Percentiles rank a stretch among this genome's conserved stretches.
phyloP scores from a whole-genome alignment of 306 rosid species.

The Cicer pinnatifidum region DNA sequence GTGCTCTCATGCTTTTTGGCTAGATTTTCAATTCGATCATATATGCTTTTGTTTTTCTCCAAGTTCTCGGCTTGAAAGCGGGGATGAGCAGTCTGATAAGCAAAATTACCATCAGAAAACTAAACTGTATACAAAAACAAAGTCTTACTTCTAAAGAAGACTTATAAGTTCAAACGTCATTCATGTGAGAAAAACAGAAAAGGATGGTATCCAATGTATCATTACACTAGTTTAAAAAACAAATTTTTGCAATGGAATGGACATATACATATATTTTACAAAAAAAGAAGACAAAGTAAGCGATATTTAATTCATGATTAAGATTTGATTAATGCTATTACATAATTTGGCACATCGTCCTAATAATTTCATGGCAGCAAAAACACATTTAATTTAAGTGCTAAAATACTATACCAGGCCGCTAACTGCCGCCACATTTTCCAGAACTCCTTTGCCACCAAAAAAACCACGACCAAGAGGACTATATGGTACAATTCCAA shows the following conservation, averaged over 20 bases:
- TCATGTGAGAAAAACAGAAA: background rate
- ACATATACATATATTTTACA: background rate
- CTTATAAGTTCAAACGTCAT: background rate
- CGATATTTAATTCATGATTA: background rate
- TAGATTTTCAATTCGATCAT: slow-evolving; percentile 55
- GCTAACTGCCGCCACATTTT: slow-evolving; percentile 52
- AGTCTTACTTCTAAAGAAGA: background rate
- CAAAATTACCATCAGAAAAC: slow-evolving; percentile 14
- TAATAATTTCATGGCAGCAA: background rate
- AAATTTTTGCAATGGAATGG: background rate
- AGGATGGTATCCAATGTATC: background rate
- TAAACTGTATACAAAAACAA: background rate
- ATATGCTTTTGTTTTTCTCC: slow-evolving; percentile 58
- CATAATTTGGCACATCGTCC: background rate
- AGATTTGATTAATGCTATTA: background rate
- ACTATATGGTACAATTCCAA: slow-evolving; percentile 80
- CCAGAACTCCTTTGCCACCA: slow-evolving; percentile 71
- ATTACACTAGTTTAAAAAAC: slow-evolving; percentile 12
- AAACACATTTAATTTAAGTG: background rate
- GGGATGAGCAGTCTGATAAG: slow-evolving; percentile 53
- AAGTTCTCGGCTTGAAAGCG: slow-evolving; percentile 58
- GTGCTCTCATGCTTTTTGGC: slow-evolving; percentile 55
- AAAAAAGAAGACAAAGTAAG: background rate
- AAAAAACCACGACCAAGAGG: slow-evolving; percentile 86
- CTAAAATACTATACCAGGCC: slow-evolving; percentile 49